These are phyloP conservation scores for Pyropia yezoensis DNA, from an alignment of 23 red algal species.

Conservation along the genomic window DNA sequence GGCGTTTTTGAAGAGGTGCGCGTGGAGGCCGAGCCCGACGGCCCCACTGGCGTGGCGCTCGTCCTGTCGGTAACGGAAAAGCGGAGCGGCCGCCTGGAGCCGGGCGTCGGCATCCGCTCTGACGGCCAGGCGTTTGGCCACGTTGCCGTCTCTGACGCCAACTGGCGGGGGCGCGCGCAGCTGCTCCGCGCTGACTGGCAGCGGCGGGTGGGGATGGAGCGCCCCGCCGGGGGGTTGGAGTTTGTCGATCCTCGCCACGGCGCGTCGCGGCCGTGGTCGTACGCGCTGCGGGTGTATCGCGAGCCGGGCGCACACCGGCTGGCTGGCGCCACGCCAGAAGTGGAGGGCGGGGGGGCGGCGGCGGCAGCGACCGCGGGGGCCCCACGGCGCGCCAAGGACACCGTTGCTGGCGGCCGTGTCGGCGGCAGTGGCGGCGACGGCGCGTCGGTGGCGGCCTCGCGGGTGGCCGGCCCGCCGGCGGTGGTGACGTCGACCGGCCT, in stretches of 20 bases:
- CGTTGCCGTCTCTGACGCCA: conserved; percentile 23
- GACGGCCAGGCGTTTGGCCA: conserved; percentile 53
- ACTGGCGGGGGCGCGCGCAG: conserved; percentile 45
- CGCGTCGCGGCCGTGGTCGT: conserved; percentile 17
- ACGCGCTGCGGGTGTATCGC: conserved; percentile 16
- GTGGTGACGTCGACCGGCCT: no score
- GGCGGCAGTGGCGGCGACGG: no score
- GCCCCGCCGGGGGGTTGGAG: conserved; percentile 23
- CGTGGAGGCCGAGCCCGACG: conserved; percentile 5
- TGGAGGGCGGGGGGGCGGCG: no score
- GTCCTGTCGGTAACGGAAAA: conserved; percentile 28
- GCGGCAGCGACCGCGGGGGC: no score
- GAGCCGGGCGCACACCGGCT: conserved; percentile 5
- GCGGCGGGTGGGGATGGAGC: conserved; percentile 31
- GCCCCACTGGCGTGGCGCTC: conserved; percentile 15
- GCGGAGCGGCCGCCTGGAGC: conserved; percentile 24
- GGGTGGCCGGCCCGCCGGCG: no score
- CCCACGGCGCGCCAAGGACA: no score
- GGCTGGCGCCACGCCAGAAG: no score
- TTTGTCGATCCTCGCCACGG: conserved; percentile 58
- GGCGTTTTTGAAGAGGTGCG: conserved; percentile 57
- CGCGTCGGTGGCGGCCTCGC: no score
- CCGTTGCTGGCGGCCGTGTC: no score
- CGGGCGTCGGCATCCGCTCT: conserved; percentile 47
- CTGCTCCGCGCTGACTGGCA: conserved; percentile 43